Evolutionary conservation across 108 stramenopile genomes (phyloP).

Genomic region (Seminavis robusta): DNA sequence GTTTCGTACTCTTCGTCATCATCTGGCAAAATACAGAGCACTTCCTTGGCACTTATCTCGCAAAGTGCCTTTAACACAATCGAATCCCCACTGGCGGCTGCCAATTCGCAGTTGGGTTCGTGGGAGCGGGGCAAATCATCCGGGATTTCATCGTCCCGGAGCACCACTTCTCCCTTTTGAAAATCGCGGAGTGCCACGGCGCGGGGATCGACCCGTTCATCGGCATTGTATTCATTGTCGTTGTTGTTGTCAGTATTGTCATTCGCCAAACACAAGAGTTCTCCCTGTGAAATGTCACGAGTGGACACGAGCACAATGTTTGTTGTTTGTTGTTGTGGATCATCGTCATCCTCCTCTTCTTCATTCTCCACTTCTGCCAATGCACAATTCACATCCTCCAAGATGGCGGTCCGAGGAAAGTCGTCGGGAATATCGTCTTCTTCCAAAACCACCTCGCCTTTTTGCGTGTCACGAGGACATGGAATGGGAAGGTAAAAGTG

Average conservation of each 20-base stretch:
- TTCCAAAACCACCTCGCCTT: slow-evolving; percentile 4
- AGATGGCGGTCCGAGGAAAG: background rate
- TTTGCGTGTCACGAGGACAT: background rate
- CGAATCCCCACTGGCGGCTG: background rate
- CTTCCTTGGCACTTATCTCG: slow-evolving; percentile 4
- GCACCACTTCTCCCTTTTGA: slow-evolving; percentile 1
- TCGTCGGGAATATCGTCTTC: slow-evolving; percentile 7
- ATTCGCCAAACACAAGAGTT: slow-evolving; percentile 2
- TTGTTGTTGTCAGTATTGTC: too few species aligned
- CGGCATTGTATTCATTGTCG: slow-evolving; percentile 12
- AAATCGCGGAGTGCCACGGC: background rate
- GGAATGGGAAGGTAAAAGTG: slow-evolving; percentile 17
- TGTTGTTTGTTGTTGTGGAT: background rate
- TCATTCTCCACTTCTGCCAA: background rate
- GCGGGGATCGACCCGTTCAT: slow-evolving; percentile 11
- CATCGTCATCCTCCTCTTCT: background rate
- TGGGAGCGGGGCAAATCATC: slow-evolving; percentile 7
- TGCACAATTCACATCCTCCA: background rate
- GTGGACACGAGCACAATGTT: slow-evolving; percentile 1
- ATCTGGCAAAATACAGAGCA: slow-evolving; percentile 10
- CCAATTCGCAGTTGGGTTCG: slow-evolving; percentile 15
- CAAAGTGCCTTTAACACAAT: slow-evolving; percentile 1
- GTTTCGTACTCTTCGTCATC: slow-evolving; percentile 23
- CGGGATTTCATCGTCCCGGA: slow-evolving; percentile 13
- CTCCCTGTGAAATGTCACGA: slow-evolving; percentile 4